A percentile compares a stretch with the other conserved stretches of the same genome.
Evolutionary conservation across 2,329 filamentous ascomycete species (phyloP).

Genomic region (Spiromastix sp.): DNA sequence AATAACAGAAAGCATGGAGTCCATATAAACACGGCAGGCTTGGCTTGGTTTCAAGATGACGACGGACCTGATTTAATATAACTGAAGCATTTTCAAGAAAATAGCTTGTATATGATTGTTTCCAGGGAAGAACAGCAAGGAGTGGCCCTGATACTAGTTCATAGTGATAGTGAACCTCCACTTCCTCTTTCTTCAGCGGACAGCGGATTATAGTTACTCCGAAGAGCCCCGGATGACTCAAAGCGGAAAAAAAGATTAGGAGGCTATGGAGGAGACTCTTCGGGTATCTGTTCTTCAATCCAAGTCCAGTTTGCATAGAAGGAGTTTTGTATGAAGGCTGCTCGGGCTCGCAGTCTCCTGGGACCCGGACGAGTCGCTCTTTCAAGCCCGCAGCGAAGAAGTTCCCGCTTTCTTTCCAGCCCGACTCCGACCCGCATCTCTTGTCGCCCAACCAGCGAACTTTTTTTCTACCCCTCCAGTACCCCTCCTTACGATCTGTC

Average conservation of each 20-base stretch:
- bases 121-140: no score
- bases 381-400: constrained; percentile 11
- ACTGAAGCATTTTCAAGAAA: no score
- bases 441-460: constrained; percentile 14
- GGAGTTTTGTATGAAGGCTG: constrained; percentile 23
- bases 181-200: no score
- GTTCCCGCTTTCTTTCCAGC: constrained; percentile 9
- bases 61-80: no score
- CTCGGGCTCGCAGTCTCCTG: constrained; percentile 13
- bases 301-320: background rate
- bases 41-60: no score
- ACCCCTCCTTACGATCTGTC: background rate
- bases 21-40: no score
- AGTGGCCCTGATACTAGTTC: no score
- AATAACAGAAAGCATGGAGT: no score
- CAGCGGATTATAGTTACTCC: constrained; percentile 4
- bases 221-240: background rate
- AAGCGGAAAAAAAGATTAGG: background rate
- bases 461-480: constrained; percentile 5
- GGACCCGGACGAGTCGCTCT: constrained; percentile 23
- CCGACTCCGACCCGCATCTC: constrained; percentile 13
- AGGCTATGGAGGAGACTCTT: background rate
- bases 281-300: background rate
- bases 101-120: no score
- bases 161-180: no score